Evolutionary conservation across 1,139 yeast genomes (phyloP).

Genomic region (Sugiyamaella xylanicola): DNA sequence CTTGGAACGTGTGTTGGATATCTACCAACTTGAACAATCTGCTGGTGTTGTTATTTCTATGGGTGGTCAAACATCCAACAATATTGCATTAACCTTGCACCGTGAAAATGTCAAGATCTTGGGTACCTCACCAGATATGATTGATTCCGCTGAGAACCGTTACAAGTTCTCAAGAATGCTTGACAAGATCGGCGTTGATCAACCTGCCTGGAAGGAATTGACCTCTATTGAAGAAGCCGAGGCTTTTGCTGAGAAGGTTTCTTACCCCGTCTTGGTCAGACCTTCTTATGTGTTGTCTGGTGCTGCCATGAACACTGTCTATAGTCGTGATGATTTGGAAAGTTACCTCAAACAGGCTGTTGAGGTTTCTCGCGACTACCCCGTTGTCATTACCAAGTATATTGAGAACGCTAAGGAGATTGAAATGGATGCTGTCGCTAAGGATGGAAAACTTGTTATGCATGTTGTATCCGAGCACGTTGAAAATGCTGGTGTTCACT

Average conservation of each 20-base stretch:
- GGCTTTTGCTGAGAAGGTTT: constrained; percentile 84
- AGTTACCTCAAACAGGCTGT: constrained; percentile 90
- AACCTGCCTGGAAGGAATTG: constrained; percentile 99
- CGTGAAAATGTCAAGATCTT: constrained; percentile 93
- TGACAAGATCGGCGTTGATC: constrained; percentile 96
- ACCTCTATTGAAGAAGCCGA: constrained; percentile 94
- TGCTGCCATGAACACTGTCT: constrained; percentile 98
- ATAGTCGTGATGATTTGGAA: constrained; percentile 85
- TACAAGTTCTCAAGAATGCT: constrained; percentile 97
- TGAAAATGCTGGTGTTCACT: constrained; percentile 99
- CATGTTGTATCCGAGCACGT: constrained; percentile 99
- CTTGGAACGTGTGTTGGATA: constrained; percentile 92
- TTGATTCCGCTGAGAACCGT: constrained; percentile 97
- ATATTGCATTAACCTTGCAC: constrained; percentile 90
- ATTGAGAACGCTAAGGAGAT: constrained; percentile 97
- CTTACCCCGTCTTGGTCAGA: constrained; percentile 95
- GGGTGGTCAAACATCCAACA: constrained; percentile 99
- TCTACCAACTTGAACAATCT: constrained; percentile 89
- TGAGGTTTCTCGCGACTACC: constrained; percentile 96
- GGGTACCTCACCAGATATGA: constrained; percentile 98
- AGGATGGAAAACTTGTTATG: constrained; percentile 91
- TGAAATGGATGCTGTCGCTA: constrained; percentile 98
- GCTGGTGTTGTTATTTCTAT: constrained; percentile 93
- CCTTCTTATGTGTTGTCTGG: constrained; percentile 98
- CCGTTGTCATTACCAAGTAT: constrained; percentile 95